Conservation (phyloP, 2,329 filamentous ascomycete species). For the Emergomyces africanus region DNA sequence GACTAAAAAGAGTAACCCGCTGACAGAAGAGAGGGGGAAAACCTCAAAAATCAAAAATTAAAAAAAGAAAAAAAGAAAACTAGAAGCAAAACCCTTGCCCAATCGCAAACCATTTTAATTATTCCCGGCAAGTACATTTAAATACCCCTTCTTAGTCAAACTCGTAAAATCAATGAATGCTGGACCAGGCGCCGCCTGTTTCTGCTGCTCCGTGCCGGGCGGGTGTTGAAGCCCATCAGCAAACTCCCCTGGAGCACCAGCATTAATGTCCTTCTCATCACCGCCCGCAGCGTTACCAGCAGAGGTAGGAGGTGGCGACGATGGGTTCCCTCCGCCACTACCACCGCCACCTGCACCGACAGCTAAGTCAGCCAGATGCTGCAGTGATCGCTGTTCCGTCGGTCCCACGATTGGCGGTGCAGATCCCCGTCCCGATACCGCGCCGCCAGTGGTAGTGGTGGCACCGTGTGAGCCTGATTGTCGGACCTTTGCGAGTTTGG, state of each 20-base stretch:
- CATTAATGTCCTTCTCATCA: conserved; percentile 7
- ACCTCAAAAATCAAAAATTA: background rate
- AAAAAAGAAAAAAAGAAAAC: background rate
- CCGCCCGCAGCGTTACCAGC: conserved; percentile 1
- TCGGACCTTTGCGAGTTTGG: conserved; percentile 21
- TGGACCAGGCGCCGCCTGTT: background rate
- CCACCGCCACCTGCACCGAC: conserved; percentile 30
- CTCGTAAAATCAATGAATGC: conserved; percentile 21
- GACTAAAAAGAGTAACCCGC: too few relatives aligned
- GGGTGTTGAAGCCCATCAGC: background rate
- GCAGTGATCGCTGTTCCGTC: conserved; percentile 32
- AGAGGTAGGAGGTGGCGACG: conserved; percentile 5
- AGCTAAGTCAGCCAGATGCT: conserved; percentile 32
- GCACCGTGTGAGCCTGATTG: conserved; percentile 19
- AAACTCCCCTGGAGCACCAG: background rate
- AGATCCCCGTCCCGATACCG: conserved; percentile 4
- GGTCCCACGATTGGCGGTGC: conserved; percentile 26
- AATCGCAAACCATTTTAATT: too few relatives aligned
- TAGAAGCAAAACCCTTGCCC: background rate
- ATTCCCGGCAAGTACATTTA: conserved; percentile 24
- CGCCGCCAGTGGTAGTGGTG: background rate
- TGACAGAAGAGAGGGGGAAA: too few relatives aligned
- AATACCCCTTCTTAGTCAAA: conserved; percentile 29
- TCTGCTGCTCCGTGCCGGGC: conserved; percentile 1
- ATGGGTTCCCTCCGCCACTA: conserved; percentile 16